Conservation (phyloP, 306 rosid species). For the Pyrus communis region DNA sequence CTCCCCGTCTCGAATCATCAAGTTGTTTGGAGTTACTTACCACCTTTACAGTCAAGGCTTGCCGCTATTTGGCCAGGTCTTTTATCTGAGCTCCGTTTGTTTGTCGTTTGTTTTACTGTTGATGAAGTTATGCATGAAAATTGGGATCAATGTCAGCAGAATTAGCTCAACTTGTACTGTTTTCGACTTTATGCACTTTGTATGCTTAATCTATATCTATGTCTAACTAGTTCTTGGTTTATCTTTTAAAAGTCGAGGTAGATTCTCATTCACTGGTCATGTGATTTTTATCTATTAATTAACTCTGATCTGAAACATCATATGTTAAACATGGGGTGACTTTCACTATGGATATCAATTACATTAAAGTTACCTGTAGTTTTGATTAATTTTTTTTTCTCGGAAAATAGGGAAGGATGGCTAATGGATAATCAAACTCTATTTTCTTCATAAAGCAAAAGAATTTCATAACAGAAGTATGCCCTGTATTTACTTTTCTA, state of each 20-base stretch:
- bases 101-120: background rate
- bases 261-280: background rate
- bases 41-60: conserved; percentile 25
- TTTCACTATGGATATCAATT: background rate
- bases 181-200: background rate
- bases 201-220: background rate
- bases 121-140: background rate
- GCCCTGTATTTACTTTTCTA: background rate
- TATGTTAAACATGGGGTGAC: background rate
- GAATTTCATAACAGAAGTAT: background rate
- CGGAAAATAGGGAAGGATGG: background rate
- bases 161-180: too few relatives aligned
- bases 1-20: conserved; percentile 17
- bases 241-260: background rate
- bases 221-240: background rate
- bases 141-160: too few relatives aligned
- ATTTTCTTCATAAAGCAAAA: background rate
- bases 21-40: conserved; percentile 38
- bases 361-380: background rate
- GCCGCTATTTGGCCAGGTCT: conserved; percentile 45
- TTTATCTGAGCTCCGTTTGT: background rate
- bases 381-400: background rate
- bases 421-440: background rate
- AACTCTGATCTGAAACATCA: background rate
- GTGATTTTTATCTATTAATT: background rate